These are phyloP conservation scores for Cyberlindnera mycetangii DNA, from an alignment of 805 yeast species.

Conservation along the genomic window DNA sequence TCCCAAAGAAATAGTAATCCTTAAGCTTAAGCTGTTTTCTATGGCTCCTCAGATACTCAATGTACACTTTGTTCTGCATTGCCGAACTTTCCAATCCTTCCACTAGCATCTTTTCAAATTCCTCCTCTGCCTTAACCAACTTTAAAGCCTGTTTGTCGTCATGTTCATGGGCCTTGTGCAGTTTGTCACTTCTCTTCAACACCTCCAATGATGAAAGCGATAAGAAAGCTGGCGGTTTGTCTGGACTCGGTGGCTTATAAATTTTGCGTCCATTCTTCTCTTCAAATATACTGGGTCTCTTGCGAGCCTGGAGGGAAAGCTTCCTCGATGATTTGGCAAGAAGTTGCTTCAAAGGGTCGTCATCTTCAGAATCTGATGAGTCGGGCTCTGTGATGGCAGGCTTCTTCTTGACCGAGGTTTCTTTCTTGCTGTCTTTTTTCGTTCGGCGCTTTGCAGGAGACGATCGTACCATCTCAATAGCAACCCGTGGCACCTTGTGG, in stretches of 20 bases:
- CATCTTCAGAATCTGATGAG: conserved; percentile 5
- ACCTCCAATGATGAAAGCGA: background rate
- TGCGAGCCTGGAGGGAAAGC: background rate
- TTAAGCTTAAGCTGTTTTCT: conserved; percentile 5
- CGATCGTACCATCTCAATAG: background rate
- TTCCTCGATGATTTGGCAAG: background rate
- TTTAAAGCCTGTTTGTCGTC: conserved; percentile 11
- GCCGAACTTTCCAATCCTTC: conserved; percentile 6
- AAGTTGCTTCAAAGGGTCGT: conserved; percentile 3
- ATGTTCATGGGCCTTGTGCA: conserved; percentile 7
- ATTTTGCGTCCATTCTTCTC: conserved; percentile 5
- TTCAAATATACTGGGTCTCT: conserved; percentile 9
- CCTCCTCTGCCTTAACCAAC: conserved; percentile 9
- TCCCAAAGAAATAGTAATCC: conserved; percentile 11
- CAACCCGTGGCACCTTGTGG: background rate
- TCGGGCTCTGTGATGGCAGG: background rate
- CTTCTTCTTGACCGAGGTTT: background rate
- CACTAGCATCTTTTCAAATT: conserved; percentile 8
- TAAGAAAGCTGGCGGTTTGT: background rate
- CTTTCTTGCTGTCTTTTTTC: no score
- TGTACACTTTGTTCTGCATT: conserved; percentile 3
- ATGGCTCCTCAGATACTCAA: conserved; percentile 7
- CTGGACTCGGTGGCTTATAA: conserved; percentile 3
- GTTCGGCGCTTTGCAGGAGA: background rate
- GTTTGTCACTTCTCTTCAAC: conserved; percentile 9